Conservation (phyloP, 345 rosid species). For the Salix brachista region DNA sequence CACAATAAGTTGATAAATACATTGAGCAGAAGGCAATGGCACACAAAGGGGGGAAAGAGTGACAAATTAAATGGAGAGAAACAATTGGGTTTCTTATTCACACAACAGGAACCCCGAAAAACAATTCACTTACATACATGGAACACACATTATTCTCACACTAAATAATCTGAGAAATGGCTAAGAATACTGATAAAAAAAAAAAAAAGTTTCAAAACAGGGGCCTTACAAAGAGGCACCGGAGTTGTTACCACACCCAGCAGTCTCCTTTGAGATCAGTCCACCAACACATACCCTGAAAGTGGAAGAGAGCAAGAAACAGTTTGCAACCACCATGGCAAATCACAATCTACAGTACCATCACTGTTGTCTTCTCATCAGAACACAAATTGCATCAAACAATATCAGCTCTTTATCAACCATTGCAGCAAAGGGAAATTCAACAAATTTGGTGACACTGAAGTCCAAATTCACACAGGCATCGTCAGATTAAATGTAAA, state of each 20-base stretch:
- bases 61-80: slow-evolving; percentile 2
- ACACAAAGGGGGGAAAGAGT: background rate
- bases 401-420: background rate
- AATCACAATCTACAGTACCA: slow-evolving; percentile 1
- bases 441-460: background rate
- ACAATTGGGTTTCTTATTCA: slow-evolving; percentile 44
- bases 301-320: slow-evolving; percentile 7
- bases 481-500: background rate
- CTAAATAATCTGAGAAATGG: slow-evolving; percentile 33
- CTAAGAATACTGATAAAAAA: slow-evolving; percentile 30
- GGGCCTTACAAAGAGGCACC: slow-evolving; percentile 36
- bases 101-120: slow-evolving; percentile 36
- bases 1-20: background rate
- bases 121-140: slow-evolving; percentile 38
- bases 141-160: slow-evolving; percentile 37
- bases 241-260: slow-evolving; percentile 18
- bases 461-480: background rate
- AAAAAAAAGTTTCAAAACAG: slow-evolving; percentile 20
- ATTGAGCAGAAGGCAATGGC: background rate
- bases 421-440: background rate
- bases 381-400: slow-evolving; percentile 5
- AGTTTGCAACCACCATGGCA: slow-evolving; percentile 4
- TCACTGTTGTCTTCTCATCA: background rate
- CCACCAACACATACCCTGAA: slow-evolving; percentile 24
- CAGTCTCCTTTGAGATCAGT: slow-evolving; percentile 32